Evolutionary conservation across 257 asterid species (phyloP), one percentile per base, ranked within the genome.

Genomic region (Gardenia jasminoides): DNA sequence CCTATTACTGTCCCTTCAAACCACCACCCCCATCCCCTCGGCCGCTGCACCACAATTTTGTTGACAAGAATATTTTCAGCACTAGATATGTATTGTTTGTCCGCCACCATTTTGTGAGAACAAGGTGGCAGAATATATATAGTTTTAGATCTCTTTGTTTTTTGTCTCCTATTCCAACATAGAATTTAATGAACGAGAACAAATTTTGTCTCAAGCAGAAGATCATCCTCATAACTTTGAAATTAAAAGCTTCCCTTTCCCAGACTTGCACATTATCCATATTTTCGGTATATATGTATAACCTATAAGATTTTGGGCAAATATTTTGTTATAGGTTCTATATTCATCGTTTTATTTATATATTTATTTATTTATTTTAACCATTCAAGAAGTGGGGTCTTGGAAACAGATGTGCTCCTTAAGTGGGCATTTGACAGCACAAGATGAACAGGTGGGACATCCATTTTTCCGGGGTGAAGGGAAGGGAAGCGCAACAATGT

Each of bases 401-500:
- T 59, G 50, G 75, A 44, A 76, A 82, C 65, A 74, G 64, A 73
- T 77, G 66, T 67, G 69, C 39, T 77, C 47, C 50, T 30, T 50
- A 26, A 61, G 28, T 39, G 15, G 74, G 75, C 41, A 84, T 67
- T 47, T 44, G 78, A 73, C 76, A 76, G 61, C 70, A 76, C 76
- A 52, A 72, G 56, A 72, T 56, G 80, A 78, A 61, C 64, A 58
- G 56, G 73, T 81, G 70, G 79, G 81, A 24, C 78, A 73, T 39
- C 69, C 65, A 65, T 64, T 36, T 36, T 71, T 26, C 24, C 70
- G 50, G n/a, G 73, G 20, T 19, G 56, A 64, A 70, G 67, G n/a
- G 73, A 74, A n/a, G n/a, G n/a, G n/a, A n/a, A n/a, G n/a, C n/a
- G 20, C 36, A 69, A 61, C 61, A 10, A n/a, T 47, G 41, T 59